Evolutionary conservation across 108 stramenopile genomes (phyloP), one percentile per base, ranked within the genome.

Genomic region (Cyclostephanos tholiformis): DNA sequence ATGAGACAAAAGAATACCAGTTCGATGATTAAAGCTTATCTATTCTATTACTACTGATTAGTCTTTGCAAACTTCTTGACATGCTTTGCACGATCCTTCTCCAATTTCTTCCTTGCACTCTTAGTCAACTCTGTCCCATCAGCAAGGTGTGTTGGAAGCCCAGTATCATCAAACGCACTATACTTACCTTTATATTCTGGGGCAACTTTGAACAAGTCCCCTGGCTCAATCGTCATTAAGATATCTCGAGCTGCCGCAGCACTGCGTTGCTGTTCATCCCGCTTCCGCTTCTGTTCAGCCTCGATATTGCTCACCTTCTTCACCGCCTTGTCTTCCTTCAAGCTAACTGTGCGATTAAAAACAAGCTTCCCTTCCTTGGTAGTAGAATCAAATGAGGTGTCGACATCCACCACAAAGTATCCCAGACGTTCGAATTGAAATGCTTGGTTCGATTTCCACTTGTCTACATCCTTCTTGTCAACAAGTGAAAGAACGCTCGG

Each of bases 371-470:
- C 95, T 52, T 80, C 53, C 60, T 76, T 81, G 14, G 73, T 87
- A 9, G 65, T 44, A 13, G 75, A 67, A 30, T 91, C 90, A 59
- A 68, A 91, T 29, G 92, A 94, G 6, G 95, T 90, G 64, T 97
- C 97, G 23, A 70, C 64, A 69, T 99, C 99, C n/a, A 97, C 95
- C 30, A 92, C 90, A 85, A 98, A 99, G 83, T 95, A 99, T 26
- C 99, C 99, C 25, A 98, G 62, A 22, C 98, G 92, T 78, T 98
- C 98, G 68, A 99, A 95, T 79, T 99, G 97, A 43, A 94, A 86
- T 17, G 89, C 79, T 14, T 84, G 57, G 75, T 90, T 93, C 72
- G 88, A 89, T 36, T 82, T 77, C 88, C 90, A 91, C 52, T 83
- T 79, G 69, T 88, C 79, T 9, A 90, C 67, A 26, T 83, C 49